phyloP scores from a whole-genome alignment of 179 eudicot species.

The Drosera spatulata region DNA sequence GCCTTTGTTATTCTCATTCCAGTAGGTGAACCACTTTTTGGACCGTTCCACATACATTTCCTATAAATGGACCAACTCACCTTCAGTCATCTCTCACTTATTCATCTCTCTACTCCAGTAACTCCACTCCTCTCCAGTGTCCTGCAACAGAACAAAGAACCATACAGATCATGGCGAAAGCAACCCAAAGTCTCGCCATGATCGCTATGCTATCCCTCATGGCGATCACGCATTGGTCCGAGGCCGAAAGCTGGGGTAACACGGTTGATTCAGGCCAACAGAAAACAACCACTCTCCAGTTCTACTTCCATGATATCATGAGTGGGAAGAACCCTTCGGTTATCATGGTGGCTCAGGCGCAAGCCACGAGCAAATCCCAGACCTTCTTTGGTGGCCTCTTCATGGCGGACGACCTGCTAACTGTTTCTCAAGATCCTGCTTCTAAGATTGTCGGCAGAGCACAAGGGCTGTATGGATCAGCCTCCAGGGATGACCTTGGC shows the following conservation, averaged over 20 bases:
- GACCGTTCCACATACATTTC: too few species aligned
- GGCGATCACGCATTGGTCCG: background rate
- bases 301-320: constrained; percentile 48
- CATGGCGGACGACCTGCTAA: constrained; percentile 50
- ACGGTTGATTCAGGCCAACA: constrained; percentile 17
- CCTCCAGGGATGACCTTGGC: constrained; percentile 25
- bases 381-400: constrained; percentile 29
- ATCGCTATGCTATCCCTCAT: background rate
- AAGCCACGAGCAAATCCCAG: constrained; percentile 5
- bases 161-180: background rate
- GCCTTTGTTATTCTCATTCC: too few species aligned
- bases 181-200: background rate
- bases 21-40: too few species aligned
- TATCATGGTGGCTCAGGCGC: constrained; percentile 25
- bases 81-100: too few species aligned
- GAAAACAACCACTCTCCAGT: constrained; percentile 28
- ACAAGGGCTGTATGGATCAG: constrained; percentile 43
- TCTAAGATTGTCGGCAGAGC: constrained; percentile 54
- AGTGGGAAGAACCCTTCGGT: constrained; percentile 37
- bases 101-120: too few species aligned
- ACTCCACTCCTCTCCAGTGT: background rate
- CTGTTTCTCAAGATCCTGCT: constrained; percentile 25
- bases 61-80: too few species aligned
- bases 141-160: too few species aligned
- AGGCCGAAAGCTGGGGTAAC: constrained; percentile 26